Evolutionary conservation across 2,329 filamentous ascomycete species (phyloP).

Genomic region (Beauveria scarabaeidicola): DNA sequence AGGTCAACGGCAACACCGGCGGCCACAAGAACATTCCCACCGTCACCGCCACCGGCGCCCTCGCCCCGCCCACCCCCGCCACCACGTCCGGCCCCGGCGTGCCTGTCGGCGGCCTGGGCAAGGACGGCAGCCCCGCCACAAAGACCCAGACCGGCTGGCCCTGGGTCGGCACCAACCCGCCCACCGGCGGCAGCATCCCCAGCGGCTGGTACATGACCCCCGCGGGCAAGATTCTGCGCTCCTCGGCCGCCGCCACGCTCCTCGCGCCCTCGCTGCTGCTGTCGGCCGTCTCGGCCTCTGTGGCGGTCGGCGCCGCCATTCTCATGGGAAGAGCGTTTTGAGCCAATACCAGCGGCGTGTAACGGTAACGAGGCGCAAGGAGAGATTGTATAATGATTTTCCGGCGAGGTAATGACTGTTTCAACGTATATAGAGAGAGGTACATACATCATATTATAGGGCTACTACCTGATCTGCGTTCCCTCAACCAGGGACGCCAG

Average conservation of each 20-base stretch:
- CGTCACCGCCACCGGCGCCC: conserved; percentile 48
- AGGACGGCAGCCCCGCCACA: conserved; percentile 43
- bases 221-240: conserved; percentile 70
- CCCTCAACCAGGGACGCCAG: not conserved
- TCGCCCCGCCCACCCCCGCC: conserved; percentile 48
- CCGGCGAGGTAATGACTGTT: not conserved
- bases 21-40: conserved; percentile 39
- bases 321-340: conserved; percentile 15
- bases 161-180: conserved; percentile 52
- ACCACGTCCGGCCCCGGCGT: conserved; percentile 55
- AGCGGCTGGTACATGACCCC: conserved; percentile 73
- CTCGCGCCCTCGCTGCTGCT: conserved; percentile 17
- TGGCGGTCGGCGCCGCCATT: conserved; percentile 14
- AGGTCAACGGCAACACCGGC: conserved; percentile 60
- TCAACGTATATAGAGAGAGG: not conserved
- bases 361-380: too few species aligned
- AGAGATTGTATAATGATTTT: not conserved
- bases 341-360: not conserved
- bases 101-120: conserved; percentile 60
- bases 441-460: not conserved
- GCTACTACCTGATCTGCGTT: not conserved
- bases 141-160: conserved; percentile 56
- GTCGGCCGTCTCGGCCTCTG: conserved; percentile 19
- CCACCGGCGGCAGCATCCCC: conserved; percentile 53
- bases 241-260: conserved; percentile 36